Conservation (phyloP, 257 asterid species). For the Ilex asprella region DNA sequence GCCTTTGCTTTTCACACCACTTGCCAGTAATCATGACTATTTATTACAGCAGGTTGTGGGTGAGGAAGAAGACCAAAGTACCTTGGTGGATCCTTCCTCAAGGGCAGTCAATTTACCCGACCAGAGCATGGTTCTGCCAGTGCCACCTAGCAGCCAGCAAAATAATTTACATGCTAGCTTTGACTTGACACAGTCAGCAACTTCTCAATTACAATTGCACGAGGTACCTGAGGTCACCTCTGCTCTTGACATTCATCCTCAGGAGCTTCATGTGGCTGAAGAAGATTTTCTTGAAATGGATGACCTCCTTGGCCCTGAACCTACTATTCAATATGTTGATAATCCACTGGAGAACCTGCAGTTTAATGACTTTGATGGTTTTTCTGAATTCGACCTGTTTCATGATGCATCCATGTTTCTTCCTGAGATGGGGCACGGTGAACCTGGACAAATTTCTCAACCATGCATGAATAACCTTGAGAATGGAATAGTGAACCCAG, state of each 20-base stretch:
- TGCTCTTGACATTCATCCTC: conserved; percentile 16
- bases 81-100: not conserved
- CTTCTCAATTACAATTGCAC: conserved; percentile 27
- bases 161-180: conserved; percentile 19
- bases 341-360: conserved; percentile 22
- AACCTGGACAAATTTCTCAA: conserved; percentile 28
- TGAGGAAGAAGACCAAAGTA: conserved; percentile 1
- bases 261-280: conserved; percentile 19
- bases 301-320: conserved; percentile 50
- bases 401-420: conserved; percentile 37
- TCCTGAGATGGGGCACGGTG: conserved; percentile 30
- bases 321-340: conserved; percentile 22
- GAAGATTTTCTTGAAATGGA: conserved; percentile 81
- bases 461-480: conserved; percentile 20
- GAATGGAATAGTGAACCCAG: conserved; percentile 9
- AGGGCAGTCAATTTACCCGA: not conserved
- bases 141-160: not conserved
- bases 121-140: not conserved
- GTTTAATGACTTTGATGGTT: conserved; percentile 40
- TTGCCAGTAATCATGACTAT: not conserved
- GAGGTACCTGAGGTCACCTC: conserved; percentile 64
- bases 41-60: not conserved
- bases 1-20: not conserved
- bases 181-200: conserved; percentile 37
- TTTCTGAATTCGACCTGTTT: conserved; percentile 52